Evolutionary conservation across 768 basidiomycete genomes (phyloP).

Genomic region (Leccinum truebloodii): DNA sequence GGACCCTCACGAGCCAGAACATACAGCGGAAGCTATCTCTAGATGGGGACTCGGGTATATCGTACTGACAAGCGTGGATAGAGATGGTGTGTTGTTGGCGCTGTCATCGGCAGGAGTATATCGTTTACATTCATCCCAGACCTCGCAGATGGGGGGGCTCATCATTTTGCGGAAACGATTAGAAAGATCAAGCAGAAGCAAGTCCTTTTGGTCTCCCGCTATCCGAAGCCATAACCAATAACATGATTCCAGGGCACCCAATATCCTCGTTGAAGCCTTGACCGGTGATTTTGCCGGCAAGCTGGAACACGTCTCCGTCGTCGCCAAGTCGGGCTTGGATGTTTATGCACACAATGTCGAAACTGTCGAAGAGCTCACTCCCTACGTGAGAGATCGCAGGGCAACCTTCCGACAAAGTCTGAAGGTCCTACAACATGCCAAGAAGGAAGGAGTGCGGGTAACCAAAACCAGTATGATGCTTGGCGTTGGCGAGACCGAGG

Average conservation of each 20-base stretch:
- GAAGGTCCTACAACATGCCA: slow-evolving; percentile 78
- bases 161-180: slow-evolving; percentile 95
- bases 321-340: slow-evolving; percentile 92
- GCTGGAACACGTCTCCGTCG: slow-evolving; percentile 69
- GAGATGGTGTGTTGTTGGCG: slow-evolving; percentile 70
- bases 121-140: slow-evolving; percentile 49
- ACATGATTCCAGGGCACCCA: slow-evolving; percentile 67
- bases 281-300: slow-evolving; percentile 92
- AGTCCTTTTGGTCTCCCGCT: slow-evolving; percentile 34
- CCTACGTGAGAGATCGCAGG: slow-evolving; percentile 91
- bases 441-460: slow-evolving; percentile 78
- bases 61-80: slow-evolving; percentile 93
- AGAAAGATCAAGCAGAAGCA: slow-evolving; percentile 92
- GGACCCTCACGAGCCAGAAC: slow-evolving; percentile 95
- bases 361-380: slow-evolving; percentile 92
- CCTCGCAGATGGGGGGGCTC: slow-evolving; percentile 86
- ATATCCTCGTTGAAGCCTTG: slow-evolving; percentile 94
- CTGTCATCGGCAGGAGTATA: neutral
- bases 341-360: slow-evolving; percentile 99
- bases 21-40: slow-evolving; percentile 97
- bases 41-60: slow-evolving; percentile 99
- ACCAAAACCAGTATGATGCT: slow-evolving; percentile 99
- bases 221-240: neutral
- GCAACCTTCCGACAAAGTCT: slow-evolving; percentile 89
- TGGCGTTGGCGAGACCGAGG: slow-evolving; percentile 88